Conservation (phyloP, 805 yeast genomes). For the Myxozyma neotropica region DNA sequence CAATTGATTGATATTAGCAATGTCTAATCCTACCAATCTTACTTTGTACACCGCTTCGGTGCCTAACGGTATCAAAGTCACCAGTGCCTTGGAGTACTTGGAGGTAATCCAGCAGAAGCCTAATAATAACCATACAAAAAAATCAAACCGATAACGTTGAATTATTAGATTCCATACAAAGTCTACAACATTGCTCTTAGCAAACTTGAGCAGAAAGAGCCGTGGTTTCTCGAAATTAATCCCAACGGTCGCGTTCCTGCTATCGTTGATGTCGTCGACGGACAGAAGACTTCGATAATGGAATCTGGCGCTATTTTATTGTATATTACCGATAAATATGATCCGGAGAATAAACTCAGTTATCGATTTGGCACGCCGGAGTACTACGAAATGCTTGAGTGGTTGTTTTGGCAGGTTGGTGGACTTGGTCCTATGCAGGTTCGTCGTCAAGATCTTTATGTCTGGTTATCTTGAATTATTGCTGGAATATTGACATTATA, state of each 20-base stretch:
- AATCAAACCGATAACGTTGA: no score
- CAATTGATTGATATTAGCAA: no score
- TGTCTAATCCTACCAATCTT: constrained; percentile 17
- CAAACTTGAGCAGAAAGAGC: constrained; percentile 54
- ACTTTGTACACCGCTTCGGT: constrained; percentile 44
- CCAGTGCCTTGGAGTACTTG: constrained; percentile 43
- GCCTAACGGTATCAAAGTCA: constrained; percentile 49
- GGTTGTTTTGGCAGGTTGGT: constrained; percentile 31
- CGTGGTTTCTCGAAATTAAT: constrained; percentile 58
- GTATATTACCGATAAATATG: constrained; percentile 63
- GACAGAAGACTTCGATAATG: constrained; percentile 50
- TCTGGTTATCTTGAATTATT: no score
- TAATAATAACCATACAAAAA: no score
- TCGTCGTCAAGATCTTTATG: no score
- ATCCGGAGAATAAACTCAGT: constrained; percentile 52
- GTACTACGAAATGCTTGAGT: constrained; percentile 47
- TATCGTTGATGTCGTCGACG: constrained; percentile 47
- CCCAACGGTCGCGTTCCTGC: constrained; percentile 69
- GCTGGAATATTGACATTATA: no score
- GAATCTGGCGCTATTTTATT: constrained; percentile 66
- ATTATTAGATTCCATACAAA: constrained; percentile 40
- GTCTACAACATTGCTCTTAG: constrained; percentile 48
- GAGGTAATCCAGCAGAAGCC: constrained; percentile 11
- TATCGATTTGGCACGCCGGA: constrained; percentile 44
- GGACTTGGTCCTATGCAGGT: constrained; percentile 52